Base-by-base conservation (phyloP, 306 rosid species). In the Fagus crenata region DNA sequence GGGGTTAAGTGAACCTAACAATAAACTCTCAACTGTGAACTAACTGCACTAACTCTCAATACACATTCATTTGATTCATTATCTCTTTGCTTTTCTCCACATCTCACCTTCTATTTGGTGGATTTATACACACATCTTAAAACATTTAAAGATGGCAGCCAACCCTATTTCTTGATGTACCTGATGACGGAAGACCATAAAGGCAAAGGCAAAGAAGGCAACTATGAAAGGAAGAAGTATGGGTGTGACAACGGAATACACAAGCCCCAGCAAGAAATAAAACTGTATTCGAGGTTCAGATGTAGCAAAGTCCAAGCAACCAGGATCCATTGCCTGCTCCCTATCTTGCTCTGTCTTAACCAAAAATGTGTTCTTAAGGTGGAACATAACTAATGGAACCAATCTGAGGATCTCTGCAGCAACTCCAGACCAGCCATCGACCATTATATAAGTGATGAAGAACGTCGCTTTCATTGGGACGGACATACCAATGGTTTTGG, bases 391-490 rank as follows among this genome's bases (percentile, higher is more conserved):
- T 68, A 94, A 77, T 3, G 97, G 81, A 77, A 65, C 59, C 88
- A 94, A 32, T 84, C 98, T 90, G 42, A 92, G 85, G 64, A 92
- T 85, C 82, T 94, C 97, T 58, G 86, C 94, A 54, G 97, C 97
- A 69, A 94, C 40, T 82, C 98, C 97, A 78, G 97, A 77, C 97
- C 98, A 94, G 17, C 98, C 98, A 70, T 94, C 98, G 3, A 94
- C 84, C 98, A 90, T 92, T 84, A 87, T 76, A 68, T 94, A 94
- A 74, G 98, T 94, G 33, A 94, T 94, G 91, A 90, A 94, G 89
- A 92, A 94, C 31, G 97, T 92, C 40, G 95, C 98, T 82, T 92
- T 92, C 98, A 94, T 89, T 81, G 98, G 98, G 69, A 94, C 84
- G 51, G 97, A 84, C 74, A 89, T 86, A 59, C 96, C 97, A 65